Conservation (phyloP, 2,329 filamentous ascomycete genomes). For the Penicillium janthinellum region DNA sequence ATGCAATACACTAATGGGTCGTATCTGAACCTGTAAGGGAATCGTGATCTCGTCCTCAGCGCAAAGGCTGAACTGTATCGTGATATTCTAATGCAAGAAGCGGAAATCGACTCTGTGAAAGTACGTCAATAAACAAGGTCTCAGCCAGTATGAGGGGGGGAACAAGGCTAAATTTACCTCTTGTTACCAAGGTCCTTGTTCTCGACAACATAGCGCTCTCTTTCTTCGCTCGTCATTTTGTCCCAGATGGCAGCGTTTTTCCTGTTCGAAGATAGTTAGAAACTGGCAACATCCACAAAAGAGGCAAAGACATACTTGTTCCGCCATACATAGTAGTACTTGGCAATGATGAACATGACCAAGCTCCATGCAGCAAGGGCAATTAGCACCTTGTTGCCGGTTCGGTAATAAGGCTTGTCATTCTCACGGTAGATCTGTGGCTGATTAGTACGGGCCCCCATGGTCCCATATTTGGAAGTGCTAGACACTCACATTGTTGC, state of each 20-base stretch:
- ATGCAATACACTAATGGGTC: not conserved
- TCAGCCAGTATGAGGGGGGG: not conserved
- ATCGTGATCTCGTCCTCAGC: not conserved
- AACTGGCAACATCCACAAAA: no score
- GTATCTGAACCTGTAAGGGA: not conserved
- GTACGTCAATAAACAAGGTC: slow-evolving; percentile 2
- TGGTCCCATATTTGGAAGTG: not conserved
- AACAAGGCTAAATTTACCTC: slow-evolving; percentile 34
- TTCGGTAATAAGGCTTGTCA: slow-evolving; percentile 60
- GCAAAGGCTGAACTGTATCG: not conserved
- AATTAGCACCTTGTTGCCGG: slow-evolving; percentile 60
- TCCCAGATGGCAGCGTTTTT: slow-evolving; percentile 42
- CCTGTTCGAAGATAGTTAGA: slow-evolving; percentile 23
- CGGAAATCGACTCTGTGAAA: slow-evolving; percentile 40
- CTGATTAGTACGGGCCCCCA: slow-evolving; percentile 3
- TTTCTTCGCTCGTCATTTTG: slow-evolving; percentile 43
- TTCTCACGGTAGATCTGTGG: slow-evolving; percentile 57
- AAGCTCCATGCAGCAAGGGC: slow-evolving; percentile 54
- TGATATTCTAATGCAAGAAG: slow-evolving; percentile 34
- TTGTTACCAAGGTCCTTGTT: slow-evolving; percentile 47
- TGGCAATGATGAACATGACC: slow-evolving; percentile 51
- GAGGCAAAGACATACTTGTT: slow-evolving; percentile 38
- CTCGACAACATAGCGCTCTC: slow-evolving; percentile 39
- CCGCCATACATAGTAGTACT: slow-evolving; percentile 43
- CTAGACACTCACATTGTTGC: slow-evolving; percentile 37